Evolutionary conservation across 768 basidiomycete genomes (phyloP).

Genomic region (Kwoniella heveanensis): DNA sequence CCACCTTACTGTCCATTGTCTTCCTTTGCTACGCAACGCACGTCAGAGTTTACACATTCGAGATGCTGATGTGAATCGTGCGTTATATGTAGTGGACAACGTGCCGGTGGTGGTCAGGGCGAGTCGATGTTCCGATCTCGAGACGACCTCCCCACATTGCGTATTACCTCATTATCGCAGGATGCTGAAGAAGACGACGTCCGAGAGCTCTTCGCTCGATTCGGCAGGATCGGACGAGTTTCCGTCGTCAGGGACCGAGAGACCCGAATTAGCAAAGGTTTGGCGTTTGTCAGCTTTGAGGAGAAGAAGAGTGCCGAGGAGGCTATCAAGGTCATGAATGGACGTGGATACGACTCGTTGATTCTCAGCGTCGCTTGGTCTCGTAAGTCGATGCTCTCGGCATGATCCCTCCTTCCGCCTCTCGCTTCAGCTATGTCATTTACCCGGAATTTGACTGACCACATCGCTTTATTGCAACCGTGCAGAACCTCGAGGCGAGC

Average conservation of each 20-base stretch:
- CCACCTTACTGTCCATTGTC: too few species aligned
- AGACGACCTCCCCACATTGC: conserved; percentile 92
- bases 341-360: conserved; percentile 84
- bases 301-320: conserved; percentile 73
- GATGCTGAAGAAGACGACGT: conserved; percentile 94
- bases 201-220: conserved; percentile 80
- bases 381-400: conserved; percentile 48
- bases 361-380: conserved; percentile 74
- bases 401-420: neutral
- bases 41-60: neutral
- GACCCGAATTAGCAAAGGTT: conserved; percentile 92
- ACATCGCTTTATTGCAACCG: neutral
- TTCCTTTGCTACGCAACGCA: too few species aligned
- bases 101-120: conserved; percentile 66
- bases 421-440: neutral
- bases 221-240: conserved; percentile 83
- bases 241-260: conserved; percentile 94
- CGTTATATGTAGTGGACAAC: conserved; percentile 63
- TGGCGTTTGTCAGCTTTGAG: conserved; percentile 97
- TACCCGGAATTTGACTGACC: neutral
- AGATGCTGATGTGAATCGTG: neutral
- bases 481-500: conserved; percentile 25
- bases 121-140: conserved; percentile 75
- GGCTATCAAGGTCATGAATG: conserved; percentile 89
- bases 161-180: conserved; percentile 94